Evolutionary conservation across 225 moss, liverwort and hornwort species (phyloP), one percentile per base, ranked within the genome.

Genomic region (Rhytidiadelphus loreus): DNA sequence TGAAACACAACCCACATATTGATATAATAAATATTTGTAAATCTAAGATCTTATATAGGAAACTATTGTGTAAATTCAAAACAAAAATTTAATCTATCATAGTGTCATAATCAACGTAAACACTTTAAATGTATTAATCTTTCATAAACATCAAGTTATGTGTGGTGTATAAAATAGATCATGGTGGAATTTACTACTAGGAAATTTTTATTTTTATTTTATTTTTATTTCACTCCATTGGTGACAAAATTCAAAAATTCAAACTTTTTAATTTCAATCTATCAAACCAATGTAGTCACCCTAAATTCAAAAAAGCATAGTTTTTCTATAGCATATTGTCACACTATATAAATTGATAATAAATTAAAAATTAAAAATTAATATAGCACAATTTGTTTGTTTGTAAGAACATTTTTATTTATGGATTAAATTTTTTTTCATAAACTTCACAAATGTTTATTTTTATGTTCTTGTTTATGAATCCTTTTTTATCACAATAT

Each of bases 311-410:
- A 25, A 33, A 14, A 30, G 8, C 5, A 32, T 21, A 43, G 1
- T 29, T 43, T 13, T 20, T 28, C 8, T 3, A 28, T 13, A 29
- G 26, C 8, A 58, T 30, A n/a, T 41, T 19, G 3, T 9, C 13
- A 43, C 14, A 61, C 9, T 61, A 9, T 4, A 46, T 61, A 23
- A 46, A 32, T 33, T 46, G 10, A 44, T 44, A 32, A 3, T 32
- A 23, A 33, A 32, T 10, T 81, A 22, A 2, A 80, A 33, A 46
- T 0, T 46, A 46, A 10, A 62, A 62, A 14, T 1, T 4, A 43
- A 2, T 2, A 23, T 14, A 6, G 9, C 0, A 0, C 3, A 9
- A 21, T 29, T 18, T 11, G 3, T 17, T 39, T 58, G 5, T 11
- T 79, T 2, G 5, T 17, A 11, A 9, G 16, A n/a, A 12, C 0